These are phyloP conservation scores for Knoxia roxburghii DNA, from an alignment of 257 asterid genomes.

Conservation along the genomic window DNA sequence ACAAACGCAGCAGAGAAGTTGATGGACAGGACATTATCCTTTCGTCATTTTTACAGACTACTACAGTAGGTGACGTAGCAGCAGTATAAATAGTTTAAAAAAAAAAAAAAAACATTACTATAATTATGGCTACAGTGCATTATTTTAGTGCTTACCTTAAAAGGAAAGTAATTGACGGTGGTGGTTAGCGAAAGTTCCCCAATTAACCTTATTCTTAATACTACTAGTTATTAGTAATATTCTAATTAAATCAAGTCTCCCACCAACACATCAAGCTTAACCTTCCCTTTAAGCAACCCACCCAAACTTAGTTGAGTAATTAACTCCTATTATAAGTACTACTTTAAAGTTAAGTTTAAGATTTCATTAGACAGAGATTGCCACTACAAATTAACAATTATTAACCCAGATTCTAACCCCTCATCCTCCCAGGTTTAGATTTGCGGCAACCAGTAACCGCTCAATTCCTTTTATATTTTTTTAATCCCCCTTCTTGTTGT, in stretches of 20 bases:
- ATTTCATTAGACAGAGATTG: neutral
- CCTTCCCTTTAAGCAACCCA: conserved; percentile 18
- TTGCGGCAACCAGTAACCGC: conserved; percentile 11
- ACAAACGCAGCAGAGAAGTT: too few species aligned
- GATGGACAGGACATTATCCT: conserved; percentile 33
- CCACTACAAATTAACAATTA: neutral
- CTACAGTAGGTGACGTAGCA: too few species aligned
- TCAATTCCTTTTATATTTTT: too few species aligned
- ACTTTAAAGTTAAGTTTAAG: conserved; percentile 9
- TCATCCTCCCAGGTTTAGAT: neutral
- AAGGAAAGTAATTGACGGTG: conserved; percentile 47
- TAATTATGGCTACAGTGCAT: too few species aligned
- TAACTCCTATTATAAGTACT: neutral
- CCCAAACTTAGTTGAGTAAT: neutral
- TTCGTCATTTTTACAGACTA: too few species aligned
- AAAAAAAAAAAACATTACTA: too few species aligned
- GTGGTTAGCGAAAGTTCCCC: neutral
- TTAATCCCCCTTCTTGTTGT: too few species aligned
- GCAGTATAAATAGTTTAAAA: too few species aligned
- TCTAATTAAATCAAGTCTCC: conserved; percentile 17
- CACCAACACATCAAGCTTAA: conserved; percentile 15
- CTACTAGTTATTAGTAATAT: too few species aligned
- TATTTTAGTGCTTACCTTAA: conserved; percentile 35
- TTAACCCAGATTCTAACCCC: neutral
- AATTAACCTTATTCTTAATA: too few species aligned